Evolutionary conservation across 257 asterid genomes (phyloP), one percentile per base, ranked within the genome.

Genomic region (Plantago elongata): DNA sequence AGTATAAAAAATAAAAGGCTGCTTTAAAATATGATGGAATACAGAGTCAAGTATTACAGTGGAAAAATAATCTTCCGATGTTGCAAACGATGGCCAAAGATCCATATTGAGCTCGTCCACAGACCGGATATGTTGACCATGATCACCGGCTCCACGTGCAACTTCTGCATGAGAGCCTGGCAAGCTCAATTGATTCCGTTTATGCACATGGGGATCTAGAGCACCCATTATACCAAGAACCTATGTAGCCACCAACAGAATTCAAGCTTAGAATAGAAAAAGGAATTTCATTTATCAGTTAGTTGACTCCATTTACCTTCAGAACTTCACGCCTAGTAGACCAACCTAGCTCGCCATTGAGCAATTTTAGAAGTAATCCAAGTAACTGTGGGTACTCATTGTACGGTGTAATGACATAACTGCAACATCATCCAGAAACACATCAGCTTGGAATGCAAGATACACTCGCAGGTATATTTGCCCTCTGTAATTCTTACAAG

Each of bases 191-290:
- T 89, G 97, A 75, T 89, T 93, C 54, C 96, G 81, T 68, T 89
- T 89, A 78, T 93, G 95, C 55, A 74, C 88, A 63, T 93, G 99
- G 60, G 99, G 99, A 74, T 93, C 99, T 64, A 93, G 78, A 51
- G 99, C 99, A 57, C 99, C 99, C 99, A 93, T 89, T 75, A 93
- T 93, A 57, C 99, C 99, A 42, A 93, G 89, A 72, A 93, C 99
- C 99, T 93, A 77, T 57, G 63, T 11, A 66, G 48, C 45, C 51
- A 57, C 72, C 61, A 73, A 22, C 57, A 64, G 11, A 38, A 54
- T 57, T 77, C 75, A 49, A 73, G 45, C 44, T 70, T 34, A 54
- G 66, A 61, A 71, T 30, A 1, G 40, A 61, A 15, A 38, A 67
- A 60, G 54, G 18, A 69, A 51, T 57, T 34, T 2, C n/a, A n/a